phyloP scores from a whole-genome alignment of 805 yeast genomes.

The Metschnikowia kofuensis region DNA sequence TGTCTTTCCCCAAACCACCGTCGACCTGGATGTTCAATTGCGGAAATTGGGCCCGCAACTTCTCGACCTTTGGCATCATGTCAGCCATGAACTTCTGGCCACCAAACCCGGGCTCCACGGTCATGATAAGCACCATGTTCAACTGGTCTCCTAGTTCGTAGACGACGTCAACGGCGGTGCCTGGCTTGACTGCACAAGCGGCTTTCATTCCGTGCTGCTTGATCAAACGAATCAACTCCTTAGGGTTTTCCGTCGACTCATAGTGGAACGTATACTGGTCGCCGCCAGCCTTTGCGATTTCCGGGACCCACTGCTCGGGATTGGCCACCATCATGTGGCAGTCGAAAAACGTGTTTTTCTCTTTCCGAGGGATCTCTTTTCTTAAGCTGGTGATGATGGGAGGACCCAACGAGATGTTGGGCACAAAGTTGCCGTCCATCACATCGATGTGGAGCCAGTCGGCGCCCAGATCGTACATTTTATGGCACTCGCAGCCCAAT shows the following conservation, averaged over 20 bases:
- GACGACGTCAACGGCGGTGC: conserved; percentile 81
- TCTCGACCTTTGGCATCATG: conserved; percentile 94
- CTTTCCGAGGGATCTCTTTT: conserved; percentile 66
- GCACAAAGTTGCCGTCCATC: conserved; percentile 99
- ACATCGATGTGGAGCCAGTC: conserved; percentile 98
- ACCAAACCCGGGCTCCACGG: conserved; percentile 99
- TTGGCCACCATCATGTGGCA: conserved; percentile 97
- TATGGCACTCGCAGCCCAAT: conserved; percentile 82
- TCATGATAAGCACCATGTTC: conserved; percentile 97
- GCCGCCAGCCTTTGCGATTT: conserved; percentile 90
- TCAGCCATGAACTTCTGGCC: conserved; percentile 94
- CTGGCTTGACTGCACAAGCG: conserved; percentile 93
- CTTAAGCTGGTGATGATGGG: conserved; percentile 81
- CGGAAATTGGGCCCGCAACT: conserved; percentile 71
- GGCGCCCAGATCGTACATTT: conserved; percentile 74
- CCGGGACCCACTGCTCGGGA: conserved; percentile 93
- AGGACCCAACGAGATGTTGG: conserved; percentile 92
- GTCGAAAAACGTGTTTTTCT: conserved; percentile 62
- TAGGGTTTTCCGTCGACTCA: conserved; percentile 83
- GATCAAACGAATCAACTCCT: conserved; percentile 70
- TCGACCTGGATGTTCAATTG: conserved; percentile 89
- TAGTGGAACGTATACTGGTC: conserved; percentile 95
- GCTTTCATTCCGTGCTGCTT: conserved; percentile 83
- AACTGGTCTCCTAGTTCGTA: conserved; percentile 70
- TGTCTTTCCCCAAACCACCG: conserved; percentile 89